These are phyloP conservation scores for Pseudoperonospora humuli DNA, from an alignment of 352 stramenopile species.

Conservation along the genomic window DNA sequence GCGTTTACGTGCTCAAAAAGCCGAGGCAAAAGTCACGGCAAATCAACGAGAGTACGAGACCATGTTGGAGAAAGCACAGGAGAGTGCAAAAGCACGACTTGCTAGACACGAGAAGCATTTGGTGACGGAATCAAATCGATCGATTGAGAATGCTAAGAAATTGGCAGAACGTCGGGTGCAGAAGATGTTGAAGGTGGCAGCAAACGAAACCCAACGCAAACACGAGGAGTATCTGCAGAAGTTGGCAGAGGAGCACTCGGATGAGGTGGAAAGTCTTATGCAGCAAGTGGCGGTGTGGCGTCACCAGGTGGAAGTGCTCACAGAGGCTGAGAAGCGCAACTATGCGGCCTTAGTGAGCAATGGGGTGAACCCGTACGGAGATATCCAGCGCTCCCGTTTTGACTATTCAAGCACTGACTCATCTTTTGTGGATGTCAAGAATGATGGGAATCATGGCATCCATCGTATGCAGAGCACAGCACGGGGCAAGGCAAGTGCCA, in stretches of 20 bases:
- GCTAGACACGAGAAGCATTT: slow-evolving; percentile 59
- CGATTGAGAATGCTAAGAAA: slow-evolving; percentile 56
- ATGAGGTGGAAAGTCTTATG: slow-evolving; percentile 73
- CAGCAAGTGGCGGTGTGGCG: slow-evolving; percentile 79
- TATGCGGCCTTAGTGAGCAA: slow-evolving; percentile 57
- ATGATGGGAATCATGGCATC: neutral
- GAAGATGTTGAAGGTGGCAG: slow-evolving; percentile 42
- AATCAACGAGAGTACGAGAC: slow-evolving; percentile 37
- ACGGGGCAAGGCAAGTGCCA: slow-evolving; percentile 3
- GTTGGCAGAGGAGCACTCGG: slow-evolving; percentile 70
- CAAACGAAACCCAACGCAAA: slow-evolving; percentile 43
- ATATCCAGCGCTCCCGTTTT: slow-evolving; percentile 47
- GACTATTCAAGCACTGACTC: slow-evolving; percentile 24
- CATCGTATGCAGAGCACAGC: slow-evolving; percentile 7
- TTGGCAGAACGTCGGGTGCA: slow-evolving; percentile 47
- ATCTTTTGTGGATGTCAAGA: slow-evolving; percentile 15
- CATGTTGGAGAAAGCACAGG: slow-evolving; percentile 40
- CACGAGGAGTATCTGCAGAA: slow-evolving; percentile 77
- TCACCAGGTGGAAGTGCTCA: slow-evolving; percentile 79
- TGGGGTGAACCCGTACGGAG: slow-evolving; percentile 47
- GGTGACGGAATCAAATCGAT: slow-evolving; percentile 70
- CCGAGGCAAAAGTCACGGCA: slow-evolving; percentile 25
- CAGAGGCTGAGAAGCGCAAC: slow-evolving; percentile 73
- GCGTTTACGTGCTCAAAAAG: slow-evolving; percentile 28
- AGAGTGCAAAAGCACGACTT: slow-evolving; percentile 35